Base-by-base conservation (phyloP, 2,329 filamentous ascomycete species). In the Ophiostoma himal-ulmi region DNA sequence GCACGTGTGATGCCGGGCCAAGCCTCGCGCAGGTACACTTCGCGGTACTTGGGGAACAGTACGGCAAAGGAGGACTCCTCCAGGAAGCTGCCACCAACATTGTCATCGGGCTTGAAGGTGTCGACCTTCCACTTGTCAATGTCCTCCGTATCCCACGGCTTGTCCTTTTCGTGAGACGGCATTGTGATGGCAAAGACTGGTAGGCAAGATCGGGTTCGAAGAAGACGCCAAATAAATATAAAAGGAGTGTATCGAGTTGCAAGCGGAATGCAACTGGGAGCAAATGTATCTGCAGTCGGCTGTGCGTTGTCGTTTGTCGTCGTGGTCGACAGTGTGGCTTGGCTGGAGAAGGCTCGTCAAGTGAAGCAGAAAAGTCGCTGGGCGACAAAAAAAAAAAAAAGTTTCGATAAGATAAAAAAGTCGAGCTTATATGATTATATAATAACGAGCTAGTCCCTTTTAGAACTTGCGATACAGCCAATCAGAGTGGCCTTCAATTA, bases 91-190 rank as follows among this genome's bases (percentile, higher is more conserved):
- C 95, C 95, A 70, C 87, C 92, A 41, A 83, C 81, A 81, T 98
- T 98, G 82, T 98, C 91, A 74, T 91, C 88, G 67, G 92, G 87
- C 60, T 88, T 94, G 82, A 98, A 98, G 37, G 88, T 82, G 54
- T 97, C 93, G 76, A 94, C 83, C 88, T 93, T 94, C 93, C 93
- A 98, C 80, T 97, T 96, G 82, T 98, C 94, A 74, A 98, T 92
- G 77, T 97, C 95, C 73, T 96, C 94, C 70, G 94, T 96, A 77
- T 97, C 94, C 94, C 94, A 96, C 70, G 93, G 91, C 80, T 97
- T 97, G 3, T 96, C 92, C 75, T 87, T 90, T 73, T 97, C 91
- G 81, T 97, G 88, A 74, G 92, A 95, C 73, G 93, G 93, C 93
- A 97, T 93, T 39, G 70, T 76, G 69, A 7, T 30, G 30, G 30